Evolutionary conservation across 2,329 filamentous ascomycete genomes (phyloP), one percentile per base, ranked within the genome.

Genomic region (Calonectria pseudoturangicola): DNA sequence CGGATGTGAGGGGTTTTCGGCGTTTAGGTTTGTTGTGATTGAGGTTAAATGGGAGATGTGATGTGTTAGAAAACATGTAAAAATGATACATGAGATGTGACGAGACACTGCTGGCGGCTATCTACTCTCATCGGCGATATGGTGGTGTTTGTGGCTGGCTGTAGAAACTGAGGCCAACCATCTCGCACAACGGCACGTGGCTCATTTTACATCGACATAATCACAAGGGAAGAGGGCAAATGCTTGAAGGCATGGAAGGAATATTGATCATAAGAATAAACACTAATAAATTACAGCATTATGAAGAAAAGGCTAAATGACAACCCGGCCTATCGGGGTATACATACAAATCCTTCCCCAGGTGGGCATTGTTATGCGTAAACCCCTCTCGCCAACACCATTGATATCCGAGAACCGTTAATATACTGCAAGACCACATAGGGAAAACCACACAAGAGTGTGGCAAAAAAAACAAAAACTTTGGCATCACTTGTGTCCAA

Each of bases 281-380:
- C 81, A 85, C 81, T 85, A 84, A 79, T 83, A 83, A 84, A 86
- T 86, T 87, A 87, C 84, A 85, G 82, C 81, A 84, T 83, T 84
- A 85, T 81, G 82, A 84, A 85, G 81, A 81, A 83, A 79, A 84
- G 82, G 83, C 83, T 78, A 80, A 80, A 82, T 81, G 77, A 80
- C 80, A 83, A 72, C 77, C 76, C 76, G 72, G 75, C 74, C 73
- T 75, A 66, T 73, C 75, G 72, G 70, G 73, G 72, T 70, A 69
- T 78, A 78, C 70, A 76, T 79, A 73, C 76, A 79, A 66, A 77
- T 75, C 74, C 70, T 72, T 66, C 74, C 50, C 75, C 58, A 68
- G 43, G 56, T 63, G 63, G 63, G 30, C n/a, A 30, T 62, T 69
- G 51, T 66, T 50, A 65, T 60, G 58, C 54, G 27, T 25, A 69